Evolutionary conservation across 139 green algal species (phyloP).

Genomic region (Axilococcus clingmanii): DNA sequence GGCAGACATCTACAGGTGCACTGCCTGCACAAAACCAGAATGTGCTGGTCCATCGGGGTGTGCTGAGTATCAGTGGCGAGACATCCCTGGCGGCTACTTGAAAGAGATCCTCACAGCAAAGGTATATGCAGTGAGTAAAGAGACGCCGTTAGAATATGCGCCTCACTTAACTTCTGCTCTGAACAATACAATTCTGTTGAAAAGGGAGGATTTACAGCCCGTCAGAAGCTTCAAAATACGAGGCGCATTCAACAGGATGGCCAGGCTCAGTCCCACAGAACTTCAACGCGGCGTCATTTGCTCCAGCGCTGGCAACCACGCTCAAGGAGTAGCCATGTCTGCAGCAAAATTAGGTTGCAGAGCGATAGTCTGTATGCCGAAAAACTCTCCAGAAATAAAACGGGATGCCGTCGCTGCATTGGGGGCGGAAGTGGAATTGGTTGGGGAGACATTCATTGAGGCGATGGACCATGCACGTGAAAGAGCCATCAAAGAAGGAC

Average conservation of each 20-base stretch:
- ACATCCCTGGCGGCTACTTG: constrained; percentile 70
- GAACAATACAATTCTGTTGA: constrained; percentile 64
- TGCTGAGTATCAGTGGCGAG: constrained; percentile 48
- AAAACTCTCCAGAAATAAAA: constrained; percentile 79
- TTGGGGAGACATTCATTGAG: constrained; percentile 89
- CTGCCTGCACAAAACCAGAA: constrained; percentile 50
- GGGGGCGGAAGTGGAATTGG: constrained; percentile 80
- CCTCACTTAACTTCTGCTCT: constrained; percentile 60
- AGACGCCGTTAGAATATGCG: constrained; percentile 76
- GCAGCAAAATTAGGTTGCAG: constrained; percentile 56
- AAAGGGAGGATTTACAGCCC: constrained; percentile 90
- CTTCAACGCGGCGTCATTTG: constrained; percentile 79
- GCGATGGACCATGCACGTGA: constrained; percentile 52
- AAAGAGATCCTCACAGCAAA: constrained; percentile 75
- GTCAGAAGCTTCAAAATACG: constrained; percentile 96
- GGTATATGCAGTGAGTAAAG: constrained; percentile 88
- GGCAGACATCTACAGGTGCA: constrained; percentile 58
- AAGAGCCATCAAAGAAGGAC: constrained; percentile 41
- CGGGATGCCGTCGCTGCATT: constrained; percentile 62
- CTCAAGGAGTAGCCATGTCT: constrained; percentile 83
- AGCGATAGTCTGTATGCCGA: constrained; percentile 87
- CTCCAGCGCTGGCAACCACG: constrained; percentile 90
- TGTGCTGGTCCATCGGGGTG: constrained; percentile 52
- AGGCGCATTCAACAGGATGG: constrained; percentile 89
- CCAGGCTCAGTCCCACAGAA: constrained; percentile 53